Evolutionary conservation across 179 eudicot genomes (phyloP), one percentile per base, ranked within the genome.

Genomic region (Gypsophila paniculata): DNA sequence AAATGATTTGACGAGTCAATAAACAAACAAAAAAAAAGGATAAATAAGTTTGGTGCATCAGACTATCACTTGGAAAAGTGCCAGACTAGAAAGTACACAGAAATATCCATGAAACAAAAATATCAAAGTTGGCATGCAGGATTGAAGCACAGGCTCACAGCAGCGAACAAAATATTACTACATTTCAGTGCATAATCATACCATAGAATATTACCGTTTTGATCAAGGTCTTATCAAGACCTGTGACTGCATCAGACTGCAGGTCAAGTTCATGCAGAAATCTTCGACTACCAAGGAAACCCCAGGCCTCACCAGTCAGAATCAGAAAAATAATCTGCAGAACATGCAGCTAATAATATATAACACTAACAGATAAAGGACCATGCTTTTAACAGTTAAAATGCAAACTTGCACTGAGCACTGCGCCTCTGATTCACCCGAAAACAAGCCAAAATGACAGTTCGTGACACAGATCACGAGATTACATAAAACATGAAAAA

Each of bases 231-330:
- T 69, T 69, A 86, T 92, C 77, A 62, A 94, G 92, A 68, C 95
- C 99, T 66, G 80, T 73, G 48, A 87, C 81, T 65, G 85, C 74
- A 75, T 84, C 86, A 25, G 93, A 84, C 65, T 85, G 85, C 77
- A 80, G 82, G 71, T 90, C 93, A 84, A 88, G 91, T 75, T 95
- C 97, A 77, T 78, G 85, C 61, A 95, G 82, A 82, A 95, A 88
- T 84, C 98, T 84, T 74, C 96, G 85, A 83, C 99, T 95, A 51
- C 99, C 99, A 46, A 95, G 90, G 76, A 83, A 95, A 69, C 99
- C 99, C 99, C 99, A 95, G 51, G 96, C 82, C 82, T 95, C 99
- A 51, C 99, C 99, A 72, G 99, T 95, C 70, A 92, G 84, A 77
- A 87, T 83, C 74, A 87, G 76, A 74, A 91, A 94, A 66, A 88